A percentile compares a stretch with the other conserved stretches of the same genome.
Conservation (phyloP, 257 asterid genomes). For the Solanum megistacrolobum region DNA sequence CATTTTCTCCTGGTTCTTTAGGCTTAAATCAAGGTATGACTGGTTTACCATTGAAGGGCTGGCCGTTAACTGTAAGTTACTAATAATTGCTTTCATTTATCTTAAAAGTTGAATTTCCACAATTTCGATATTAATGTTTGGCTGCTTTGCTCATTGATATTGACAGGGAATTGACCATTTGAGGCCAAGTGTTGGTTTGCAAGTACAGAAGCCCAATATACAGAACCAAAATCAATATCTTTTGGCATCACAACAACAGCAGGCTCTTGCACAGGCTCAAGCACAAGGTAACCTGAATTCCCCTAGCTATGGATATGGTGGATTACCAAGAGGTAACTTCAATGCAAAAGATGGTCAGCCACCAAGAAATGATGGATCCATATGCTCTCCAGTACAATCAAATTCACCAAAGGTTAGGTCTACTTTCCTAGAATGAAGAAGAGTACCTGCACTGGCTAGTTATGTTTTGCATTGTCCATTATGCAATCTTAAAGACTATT, state of each 20-base stretch:
- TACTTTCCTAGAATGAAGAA: neutral
- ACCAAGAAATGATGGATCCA: constrained; percentile 87
- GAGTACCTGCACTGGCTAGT: neutral
- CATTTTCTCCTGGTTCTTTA: constrained; percentile 20
- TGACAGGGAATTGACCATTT: constrained; percentile 88
- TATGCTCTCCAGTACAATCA: constrained; percentile 93
- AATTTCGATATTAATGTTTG: neutral
- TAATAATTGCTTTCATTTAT: constrained; percentile 1
- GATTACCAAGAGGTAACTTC: constrained; percentile 75
- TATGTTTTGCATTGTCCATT: neutral
- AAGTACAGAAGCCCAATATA: constrained; percentile 80
- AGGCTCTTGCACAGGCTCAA: constrained; percentile 87
- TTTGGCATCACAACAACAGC: constrained; percentile 92
- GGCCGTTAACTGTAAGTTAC: constrained; percentile 93
- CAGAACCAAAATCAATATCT: constrained; percentile 77
- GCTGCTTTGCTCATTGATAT: constrained; percentile 11
- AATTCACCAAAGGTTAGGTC: constrained; percentile 78
- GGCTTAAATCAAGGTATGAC: constrained; percentile 89
- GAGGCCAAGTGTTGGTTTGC: constrained; percentile 83
- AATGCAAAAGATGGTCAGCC: constrained; percentile 87
- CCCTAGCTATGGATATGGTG: constrained; percentile 73
- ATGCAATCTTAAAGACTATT: neutral
- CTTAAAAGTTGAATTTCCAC: neutral
- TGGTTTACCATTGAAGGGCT: constrained; percentile 93
- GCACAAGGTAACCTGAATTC: constrained; percentile 80